Evolutionary conservation across 257 asterid species (phyloP), one percentile per base, ranked within the genome.

Genomic region (Gentiana dahurica): DNA sequence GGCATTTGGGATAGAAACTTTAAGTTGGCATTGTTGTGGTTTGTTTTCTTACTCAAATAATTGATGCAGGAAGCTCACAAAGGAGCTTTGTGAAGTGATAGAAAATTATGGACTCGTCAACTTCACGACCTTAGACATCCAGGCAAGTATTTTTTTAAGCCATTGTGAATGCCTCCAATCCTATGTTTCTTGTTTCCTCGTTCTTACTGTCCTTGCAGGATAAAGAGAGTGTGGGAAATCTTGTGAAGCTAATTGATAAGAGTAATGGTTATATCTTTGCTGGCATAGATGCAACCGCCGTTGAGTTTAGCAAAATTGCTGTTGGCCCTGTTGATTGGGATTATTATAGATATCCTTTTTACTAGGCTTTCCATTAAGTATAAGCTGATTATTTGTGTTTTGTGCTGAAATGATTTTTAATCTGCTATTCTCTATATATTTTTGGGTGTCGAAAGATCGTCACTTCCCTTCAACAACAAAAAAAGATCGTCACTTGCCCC

Each of bases 291-390:
- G 87, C 81, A 44, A 88, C 84, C 64, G 97, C 95, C 8, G 82
- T 87, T 34, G 98, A 80, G 61, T 91, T 91, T 76, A 87, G 98
- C 82, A 91, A 91, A 77, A 68, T 91, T 32, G 95, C 98, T 36
- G 94, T 92, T 39, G 79, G 93, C n/a, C 70, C 88, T 1, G 78
- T 71, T 64, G 95, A 88, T 63, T 92, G 94, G 93, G 98, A 92
- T 64, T 92, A 92, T 65, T 80, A 85, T 32, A 75, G 98, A 91
- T 91, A 91, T 91, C 98, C 98, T 91, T 90, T 75, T 4, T 50
- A 57, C 24, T 41, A 24, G 13, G 8, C 13, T 64, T 60, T 9
- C n/a, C 39, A 47, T 1, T 13, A 53, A 6, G 8, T 36, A 34
- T 43, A 0, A 10, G 38, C 39, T 37, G 13, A n/a, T 39, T 1